A percentile compares a stretch with the other conserved stretches of the same genome.
Conservation (phyloP, 768 basidiomycete species). For the Cyclocybe aegerita region DNA sequence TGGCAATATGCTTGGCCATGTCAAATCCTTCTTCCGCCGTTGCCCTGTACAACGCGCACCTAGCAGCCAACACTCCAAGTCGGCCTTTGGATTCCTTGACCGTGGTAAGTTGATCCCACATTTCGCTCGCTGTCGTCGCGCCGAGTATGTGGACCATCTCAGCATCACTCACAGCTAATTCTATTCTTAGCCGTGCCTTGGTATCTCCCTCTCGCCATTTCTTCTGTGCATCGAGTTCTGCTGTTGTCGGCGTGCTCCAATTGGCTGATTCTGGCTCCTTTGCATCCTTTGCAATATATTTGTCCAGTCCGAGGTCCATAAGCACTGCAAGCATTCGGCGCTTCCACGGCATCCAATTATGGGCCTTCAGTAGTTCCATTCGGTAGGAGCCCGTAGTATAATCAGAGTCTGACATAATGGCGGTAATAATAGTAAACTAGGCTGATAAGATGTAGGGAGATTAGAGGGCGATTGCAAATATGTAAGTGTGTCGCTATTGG, state of each 20-base stretch:
- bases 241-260: neutral
- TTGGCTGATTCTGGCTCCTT: too few relatives aligned
- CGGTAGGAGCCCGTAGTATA: too few relatives aligned
- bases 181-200: constrained; percentile 17
- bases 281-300: too few relatives aligned
- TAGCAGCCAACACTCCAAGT: constrained; percentile 18
- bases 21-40: constrained; percentile 17
- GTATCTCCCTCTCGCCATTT: constrained; percentile 19
- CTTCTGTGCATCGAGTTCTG: neutral
- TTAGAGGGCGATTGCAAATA: too few relatives aligned
- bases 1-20: constrained; percentile 21
- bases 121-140: constrained; percentile 13
- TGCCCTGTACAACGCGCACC: constrained; percentile 15
- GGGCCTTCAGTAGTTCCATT: too few relatives aligned
- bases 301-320: too few relatives aligned
- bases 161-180: constrained; percentile 18
- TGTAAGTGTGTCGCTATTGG: too few relatives aligned
- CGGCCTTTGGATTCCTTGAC: constrained; percentile 18
- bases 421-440: too few relatives aligned
- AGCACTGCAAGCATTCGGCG: too few relatives aligned
- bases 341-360: too few relatives aligned
- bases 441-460: too few relatives aligned
- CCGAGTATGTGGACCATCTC: constrained; percentile 22
- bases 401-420: too few relatives aligned
- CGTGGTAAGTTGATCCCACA: constrained; percentile 19